phyloP scores from a whole-genome alignment of 2,329 filamentous ascomycete species.

The Xylaria digitata region DNA sequence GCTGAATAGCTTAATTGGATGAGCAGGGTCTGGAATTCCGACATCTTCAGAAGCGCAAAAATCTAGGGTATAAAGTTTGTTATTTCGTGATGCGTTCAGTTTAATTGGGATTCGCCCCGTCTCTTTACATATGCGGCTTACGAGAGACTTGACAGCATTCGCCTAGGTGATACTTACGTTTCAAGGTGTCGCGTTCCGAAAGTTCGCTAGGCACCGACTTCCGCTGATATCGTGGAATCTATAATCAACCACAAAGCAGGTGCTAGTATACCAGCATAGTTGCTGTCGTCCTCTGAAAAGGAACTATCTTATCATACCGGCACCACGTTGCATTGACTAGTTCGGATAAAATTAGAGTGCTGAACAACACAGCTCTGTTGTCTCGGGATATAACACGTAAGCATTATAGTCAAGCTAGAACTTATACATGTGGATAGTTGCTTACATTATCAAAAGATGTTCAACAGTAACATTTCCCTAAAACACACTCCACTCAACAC shows the following conservation, averaged over 20 bases:
- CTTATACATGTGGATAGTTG: slow-evolving; percentile 18
- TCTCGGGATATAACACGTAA: slow-evolving; percentile 31
- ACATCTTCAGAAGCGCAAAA: slow-evolving; percentile 4
- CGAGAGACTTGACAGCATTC: slow-evolving; percentile 8
- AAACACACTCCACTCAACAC: slow-evolving; percentile 26
- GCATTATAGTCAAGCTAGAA: slow-evolving; percentile 14
- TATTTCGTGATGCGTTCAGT: slow-evolving; percentile 11
- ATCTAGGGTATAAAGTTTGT: slow-evolving; percentile 6
- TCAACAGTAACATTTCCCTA: not conserved
- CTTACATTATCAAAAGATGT: slow-evolving; percentile 12
- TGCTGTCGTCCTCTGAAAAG: slow-evolving; percentile 2
- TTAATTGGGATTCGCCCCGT: not conserved
- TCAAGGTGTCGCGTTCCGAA: slow-evolving; percentile 12
- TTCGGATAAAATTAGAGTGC: slow-evolving; percentile 11
- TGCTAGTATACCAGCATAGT: slow-evolving; percentile 8
- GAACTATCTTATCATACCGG: slow-evolving; percentile 11
- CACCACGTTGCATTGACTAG: slow-evolving; percentile 34
- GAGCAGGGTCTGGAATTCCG: not conserved
- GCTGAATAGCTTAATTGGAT: slow-evolving; percentile 14
- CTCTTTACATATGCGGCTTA: slow-evolving; percentile 21
- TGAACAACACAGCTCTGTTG: slow-evolving; percentile 27
- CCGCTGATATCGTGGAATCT: not conserved
- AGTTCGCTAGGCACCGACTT: slow-evolving; percentile 27
- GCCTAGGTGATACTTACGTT: slow-evolving; percentile 14
- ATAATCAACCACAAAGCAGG: not conserved